Evolutionary conservation across 1,139 yeast genomes (phyloP), one percentile per base, ranked within the genome.

Genomic region (Pichia sp.): DNA sequence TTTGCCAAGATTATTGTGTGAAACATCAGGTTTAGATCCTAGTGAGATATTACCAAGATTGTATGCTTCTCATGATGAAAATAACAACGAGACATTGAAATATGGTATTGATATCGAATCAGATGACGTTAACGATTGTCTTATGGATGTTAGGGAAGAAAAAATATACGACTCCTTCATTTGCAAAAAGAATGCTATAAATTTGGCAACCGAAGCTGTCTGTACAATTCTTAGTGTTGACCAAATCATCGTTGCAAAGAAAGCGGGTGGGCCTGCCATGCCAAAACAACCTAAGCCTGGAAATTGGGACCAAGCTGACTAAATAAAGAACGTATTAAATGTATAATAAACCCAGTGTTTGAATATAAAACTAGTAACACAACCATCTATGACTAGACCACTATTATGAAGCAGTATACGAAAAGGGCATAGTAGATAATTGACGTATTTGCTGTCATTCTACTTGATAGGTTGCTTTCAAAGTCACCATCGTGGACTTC

Each of bases 231-330:
- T 93, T 61, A 85, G 95, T 29, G 92, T 90, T 49, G 96, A 89
- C 71, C 96, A 87, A 75, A 89, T 89, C 66, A 88, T 88, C 68
- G 90, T 89, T 89, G 96, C 96, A 50, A 89, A 89, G 79, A 82
- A 95, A 67, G 96, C 97, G 1, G 99, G 99, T 62, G 99, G 99
- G 31, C 99, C 99, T 48, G 87, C 79, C 49, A 84, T 90, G 79
- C 97, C 97, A 53, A 79, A 84, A 64, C 96, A 88, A 68, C 87
- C 85, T 63, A 84, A 86, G 70, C 93, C 95, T 47, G 97, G 97
- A 57, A 92, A 92, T 75, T 92, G 99, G 99, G 99, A 92, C 70
- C 96, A 87, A 73, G 98, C 81, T 58, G 97, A 90, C 73, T 90
- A 75, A 38, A 41, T 64, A 30, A 11, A 29, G 26, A 8, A 31